phyloP scores from a whole-genome alignment of 371 early-diverging fungal species.

The Apophysomyces ossiformis region DNA sequence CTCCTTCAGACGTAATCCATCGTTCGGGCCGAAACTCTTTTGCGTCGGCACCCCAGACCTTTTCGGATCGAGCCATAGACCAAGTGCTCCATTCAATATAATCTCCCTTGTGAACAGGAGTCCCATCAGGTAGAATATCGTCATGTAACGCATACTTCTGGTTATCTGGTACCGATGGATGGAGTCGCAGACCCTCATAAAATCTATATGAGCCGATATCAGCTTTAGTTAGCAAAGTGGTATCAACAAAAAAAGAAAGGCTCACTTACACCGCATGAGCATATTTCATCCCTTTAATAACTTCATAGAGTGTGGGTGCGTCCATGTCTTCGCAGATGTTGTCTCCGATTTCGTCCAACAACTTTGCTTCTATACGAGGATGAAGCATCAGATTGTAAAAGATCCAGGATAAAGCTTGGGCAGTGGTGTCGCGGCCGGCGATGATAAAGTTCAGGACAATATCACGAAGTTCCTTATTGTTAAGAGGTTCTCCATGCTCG shows the following conservation, averaged over 20 bases:
- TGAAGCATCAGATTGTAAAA: conserved; percentile 62
- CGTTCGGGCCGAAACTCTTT: conserved; percentile 65
- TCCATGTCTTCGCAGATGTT: conserved; percentile 33
- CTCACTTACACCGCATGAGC: conserved; percentile 57
- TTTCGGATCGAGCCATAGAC: conserved; percentile 56
- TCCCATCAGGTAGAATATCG: conserved; percentile 74
- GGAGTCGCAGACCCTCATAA: conserved; percentile 70
- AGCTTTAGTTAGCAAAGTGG: background rate
- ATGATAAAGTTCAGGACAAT: conserved; percentile 75
- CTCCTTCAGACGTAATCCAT: conserved; percentile 54
- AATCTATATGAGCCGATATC: background rate
- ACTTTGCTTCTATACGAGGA: conserved; percentile 55
- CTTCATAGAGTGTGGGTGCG: conserved; percentile 41
- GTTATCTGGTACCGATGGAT: conserved; percentile 76
- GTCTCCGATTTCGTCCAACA: conserved; percentile 61
- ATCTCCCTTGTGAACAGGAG: conserved; percentile 60
- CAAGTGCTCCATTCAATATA: conserved; percentile 56
- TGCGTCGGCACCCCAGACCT: conserved; percentile 67
- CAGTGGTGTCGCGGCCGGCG: conserved; percentile 72
- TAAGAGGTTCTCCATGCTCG: conserved; percentile 54
- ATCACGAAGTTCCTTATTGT: conserved; percentile 63
- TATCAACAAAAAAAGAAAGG: background rate
- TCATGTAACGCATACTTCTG: conserved; percentile 67
- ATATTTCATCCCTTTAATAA: conserved; percentile 56
- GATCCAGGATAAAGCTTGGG: conserved; percentile 76